Evolutionary conservation across 371 early-diverging fungal genomes (phyloP), one percentile per base, ranked within the genome.

Genomic region (Mortierella sp.): DNA sequence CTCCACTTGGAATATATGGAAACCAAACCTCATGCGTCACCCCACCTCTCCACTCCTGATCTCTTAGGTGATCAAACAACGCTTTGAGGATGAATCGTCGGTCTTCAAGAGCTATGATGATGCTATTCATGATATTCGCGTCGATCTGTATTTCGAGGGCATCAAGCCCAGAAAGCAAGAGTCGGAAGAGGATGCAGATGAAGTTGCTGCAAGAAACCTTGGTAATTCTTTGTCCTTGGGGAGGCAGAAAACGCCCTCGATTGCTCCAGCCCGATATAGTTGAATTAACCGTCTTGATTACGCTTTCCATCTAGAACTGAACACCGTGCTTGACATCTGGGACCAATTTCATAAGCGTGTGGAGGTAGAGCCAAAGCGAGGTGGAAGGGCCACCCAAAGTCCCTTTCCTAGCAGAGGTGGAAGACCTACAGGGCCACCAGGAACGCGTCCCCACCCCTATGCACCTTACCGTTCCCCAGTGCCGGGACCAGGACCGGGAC

Each of bases 41-140:
- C 4, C 20, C 49, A 1, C 49, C 5, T 47, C 49, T 5, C 16
- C 49, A 2, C 4, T 45, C 45, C 3, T 35, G 40, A 2, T 28
- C 4, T 22, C 37, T 5, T 40, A 85, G 88, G 75, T 85, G 26
- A 84, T 86, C 71, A 86, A 85, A 49, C 77, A 83, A 67, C 79
- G 85, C 26, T 85, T 87, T 59, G 84, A 84, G 39, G 87, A 87
- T 49, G 77, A 83, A 54, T 68, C 72, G 22, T 83, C 84, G 1
- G 73, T 87, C 8, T 73, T 84, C 62, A 84, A 84, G 68, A 83
- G 83, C 59, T 86, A 86, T 64, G 81, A 84, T 18, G 87, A 87
- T 62, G 86, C 86, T 20, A 73, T 87, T 16, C 75, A 83, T 58
- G 86, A 86, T 67, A 63, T 87, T 40, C 83, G 84, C 39, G 78